These are phyloP conservation scores for Isabelozyma rhagii DNA, from an alignment of 805 yeast species.

Conservation along the genomic window DNA sequence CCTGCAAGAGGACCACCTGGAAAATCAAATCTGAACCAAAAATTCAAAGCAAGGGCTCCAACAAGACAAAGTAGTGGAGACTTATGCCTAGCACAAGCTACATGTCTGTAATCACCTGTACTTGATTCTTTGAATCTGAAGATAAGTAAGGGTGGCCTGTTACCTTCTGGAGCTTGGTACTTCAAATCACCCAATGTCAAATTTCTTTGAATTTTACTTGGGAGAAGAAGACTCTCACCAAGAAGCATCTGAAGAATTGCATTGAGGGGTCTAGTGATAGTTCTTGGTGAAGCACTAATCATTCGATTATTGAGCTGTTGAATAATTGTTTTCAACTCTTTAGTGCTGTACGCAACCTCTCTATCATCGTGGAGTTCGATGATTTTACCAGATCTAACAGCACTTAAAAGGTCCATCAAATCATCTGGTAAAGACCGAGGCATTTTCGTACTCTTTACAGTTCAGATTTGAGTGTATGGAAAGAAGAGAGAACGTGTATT, in stretches of 20 bases:
- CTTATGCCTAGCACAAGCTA: not conserved
- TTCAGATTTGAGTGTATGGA: no score
- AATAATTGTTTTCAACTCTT: not conserved
- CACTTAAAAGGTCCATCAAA: no score
- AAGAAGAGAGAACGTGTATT: no score
- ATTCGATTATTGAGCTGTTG: not conserved
- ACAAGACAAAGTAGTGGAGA: not conserved
- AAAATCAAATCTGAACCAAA: slow-evolving; percentile 3
- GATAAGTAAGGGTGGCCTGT: not conserved
- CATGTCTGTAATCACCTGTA: not conserved
- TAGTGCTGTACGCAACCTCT: no score
- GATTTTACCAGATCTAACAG: no score
- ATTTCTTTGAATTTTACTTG: not conserved
- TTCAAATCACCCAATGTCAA: not conserved
- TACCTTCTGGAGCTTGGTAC: not conserved
- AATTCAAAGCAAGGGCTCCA: slow-evolving; percentile 1
- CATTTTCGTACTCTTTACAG: no score
- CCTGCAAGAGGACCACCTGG: not conserved
- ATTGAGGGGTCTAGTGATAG: not conserved
- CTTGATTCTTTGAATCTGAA: not conserved
- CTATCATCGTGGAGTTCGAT: no score
- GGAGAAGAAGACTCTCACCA: slow-evolving; percentile 1
- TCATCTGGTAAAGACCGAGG: no score
- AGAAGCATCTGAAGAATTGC: not conserved
- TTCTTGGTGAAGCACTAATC: not conserved